Base-by-base conservation (phyloP, 768 basidiomycete genomes). In the Tylopilus sp. region DNA sequence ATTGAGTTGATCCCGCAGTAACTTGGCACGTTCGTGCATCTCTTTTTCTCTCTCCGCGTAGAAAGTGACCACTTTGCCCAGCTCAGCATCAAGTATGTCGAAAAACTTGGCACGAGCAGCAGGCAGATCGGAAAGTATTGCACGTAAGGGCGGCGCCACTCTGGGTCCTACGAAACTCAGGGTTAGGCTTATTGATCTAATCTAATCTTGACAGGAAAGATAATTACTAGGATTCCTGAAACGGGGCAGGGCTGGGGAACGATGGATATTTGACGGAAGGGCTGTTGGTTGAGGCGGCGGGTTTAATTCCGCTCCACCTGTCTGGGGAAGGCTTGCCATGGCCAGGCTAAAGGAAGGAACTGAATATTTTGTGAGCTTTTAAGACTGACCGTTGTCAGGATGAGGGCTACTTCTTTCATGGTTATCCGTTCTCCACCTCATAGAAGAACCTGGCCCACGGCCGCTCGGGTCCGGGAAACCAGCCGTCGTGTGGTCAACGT, bases 11-110 rank as follows among this genome's bases (percentile, higher is more conserved):
- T 76, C 76, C 52, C 80, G 78, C 6, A 98, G 70, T 25, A 71
- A 43, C 26, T 72, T 63, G 16, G 76, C 74, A 24, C 76, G 78
- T 3, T 64, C 67, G 6, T 71, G 71, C 82, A 81, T 85, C 71
- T 79, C 84, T 42, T 76, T 76, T 71, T 84, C 93, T 26, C 85
- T 78, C 24, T 81, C 82, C 6, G 79, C 62, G 66, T 91, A 98
- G 69, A 99, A 99, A 1, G 74, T 71, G 54, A 90, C 89, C 13
- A 98, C 83, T 68, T 96, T 97, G 21, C 86, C 83, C 3, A 98
- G 74, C 65, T 99, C 86, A 1, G 65, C 65, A 59, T 97, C 89
- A 8, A 98, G 76, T 22, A 83, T 75, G 3, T 81, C 77, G 54
- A 98, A 90, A 73, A 97, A 98, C 7, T 75, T 75, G 28, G 71